Evolutionary conservation across 192 early-diverging fungal genomes (phyloP), one percentile per base, ranked within the genome.

Genomic region (Coemansia sp.): DNA sequence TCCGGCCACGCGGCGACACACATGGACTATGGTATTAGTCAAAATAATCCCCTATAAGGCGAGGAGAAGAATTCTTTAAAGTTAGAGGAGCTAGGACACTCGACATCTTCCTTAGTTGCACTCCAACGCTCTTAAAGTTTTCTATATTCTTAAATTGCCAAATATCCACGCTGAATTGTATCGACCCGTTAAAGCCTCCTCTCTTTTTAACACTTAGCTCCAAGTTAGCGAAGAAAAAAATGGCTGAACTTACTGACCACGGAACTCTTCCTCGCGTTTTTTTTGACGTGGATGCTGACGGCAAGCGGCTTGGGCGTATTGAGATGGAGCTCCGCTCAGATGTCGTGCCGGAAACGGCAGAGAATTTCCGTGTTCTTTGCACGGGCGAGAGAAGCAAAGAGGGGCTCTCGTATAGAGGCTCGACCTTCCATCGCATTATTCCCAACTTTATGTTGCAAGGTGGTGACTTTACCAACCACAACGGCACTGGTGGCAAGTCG

Each of bases 371-470:
- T 34, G 83, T 84, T 41, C 83, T 92, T 44, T 68, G 73, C 60
- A 72, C 73, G 3, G 84, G 84, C 24, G 67, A 78, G 50, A 54
- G 8, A 9, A 38, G 34, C 34, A 38, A 38, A 38, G 67, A 81
- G 48, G 77, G 74, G 18, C 62, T 65, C 48, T 71, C 77, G 21
- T 94, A 87, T 83, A 87, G 86, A 73, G 90, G 87, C 54, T 83
- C 83, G 49, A 81, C 70, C 19, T 98, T 96, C 85, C 96, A 98
- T 74, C 90, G 95, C 48, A 81, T 94, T 7, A 94, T 94, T 69
- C 87, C 91, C 71, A 60, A 82, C 32, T 95, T 96, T 62, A 96
- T 96, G 92, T 82, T 90, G 65, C 95, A 97, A 84, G 94, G 94
- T 66, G 91, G 91, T 50, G 92, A 93, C 74, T 90, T 93, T 56